Percentiles rank a stretch among this genome's conserved stretches.
Evolutionary conservation across 345 rosid genomes (phyloP).

Genomic region (Salix brachista): DNA sequence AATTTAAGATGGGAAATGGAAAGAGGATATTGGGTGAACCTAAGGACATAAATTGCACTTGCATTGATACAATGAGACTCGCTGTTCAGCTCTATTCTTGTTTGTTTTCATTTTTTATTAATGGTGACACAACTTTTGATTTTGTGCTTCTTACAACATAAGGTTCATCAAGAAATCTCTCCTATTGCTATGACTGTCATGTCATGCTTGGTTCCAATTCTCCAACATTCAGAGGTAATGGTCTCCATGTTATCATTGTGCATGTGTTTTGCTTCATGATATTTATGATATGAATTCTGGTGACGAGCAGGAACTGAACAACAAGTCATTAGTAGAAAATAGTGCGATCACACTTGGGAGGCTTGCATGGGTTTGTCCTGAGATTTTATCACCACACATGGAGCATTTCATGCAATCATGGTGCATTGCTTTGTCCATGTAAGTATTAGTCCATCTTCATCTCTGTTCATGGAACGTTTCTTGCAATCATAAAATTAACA

Average conservation of each 20-base stretch:
- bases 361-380: constrained; percentile 97
- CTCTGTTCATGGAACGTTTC: neutral
- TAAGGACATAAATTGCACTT: neutral
- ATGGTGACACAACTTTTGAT: neutral
- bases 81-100: neutral
- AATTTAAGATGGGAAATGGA: neutral
- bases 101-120: neutral
- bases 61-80: neutral
- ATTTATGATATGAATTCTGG: constrained; percentile 1
- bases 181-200: constrained; percentile 72
- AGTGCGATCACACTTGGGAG: constrained; percentile 98
- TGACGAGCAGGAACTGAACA: constrained; percentile 66
- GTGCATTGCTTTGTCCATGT: constrained; percentile 90
- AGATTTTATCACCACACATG: constrained; percentile 92
- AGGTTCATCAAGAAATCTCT: constrained; percentile 92
- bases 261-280: neutral
- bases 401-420: constrained; percentile 98
- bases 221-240: constrained; percentile 73
- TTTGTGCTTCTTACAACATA: constrained; percentile 10
- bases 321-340: constrained; percentile 85
- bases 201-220: constrained; percentile 66
- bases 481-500: neutral
- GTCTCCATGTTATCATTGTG: neutral
- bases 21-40: neutral
- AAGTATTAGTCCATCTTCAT: constrained; percentile 27